Conservation (phyloP, 2,329 filamentous ascomycete species). For the Paecilomyces sp. region DNA sequence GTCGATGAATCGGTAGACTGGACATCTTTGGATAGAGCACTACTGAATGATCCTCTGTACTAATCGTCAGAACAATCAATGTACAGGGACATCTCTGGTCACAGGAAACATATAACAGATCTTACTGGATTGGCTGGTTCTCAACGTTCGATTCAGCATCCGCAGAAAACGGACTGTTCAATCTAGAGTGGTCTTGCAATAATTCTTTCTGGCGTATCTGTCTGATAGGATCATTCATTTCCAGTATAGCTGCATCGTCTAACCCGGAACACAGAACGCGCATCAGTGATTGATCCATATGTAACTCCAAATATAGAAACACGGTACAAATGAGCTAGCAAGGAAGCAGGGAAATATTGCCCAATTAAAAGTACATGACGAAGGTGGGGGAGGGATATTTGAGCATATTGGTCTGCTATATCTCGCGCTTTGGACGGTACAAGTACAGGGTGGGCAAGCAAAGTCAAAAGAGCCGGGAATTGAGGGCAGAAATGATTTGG, state of each 20-base stretch:
- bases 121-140: neutral
- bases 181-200: neutral
- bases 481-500: neutral
- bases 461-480: neutral
- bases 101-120: neutral
- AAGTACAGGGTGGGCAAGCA: neutral
- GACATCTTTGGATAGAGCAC: neutral
- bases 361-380: neutral
- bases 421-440: neutral
- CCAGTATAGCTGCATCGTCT: neutral
- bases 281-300: neutral
- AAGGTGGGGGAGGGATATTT: neutral
- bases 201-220: neutral
- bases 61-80: neutral
- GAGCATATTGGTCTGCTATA: neutral
- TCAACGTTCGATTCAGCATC: neutral
- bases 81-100: neutral
- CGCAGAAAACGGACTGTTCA: neutral
- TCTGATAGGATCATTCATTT: neutral
- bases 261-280: neutral
- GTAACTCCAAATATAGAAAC: neutral
- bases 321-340: neutral
- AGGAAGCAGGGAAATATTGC: neutral
- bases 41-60: neutral
- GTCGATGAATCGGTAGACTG: neutral